These are phyloP conservation scores for Aspergillus proliferans DNA, from an alignment of 2,329 filamentous ascomycete species.

Conservation along the genomic window DNA sequence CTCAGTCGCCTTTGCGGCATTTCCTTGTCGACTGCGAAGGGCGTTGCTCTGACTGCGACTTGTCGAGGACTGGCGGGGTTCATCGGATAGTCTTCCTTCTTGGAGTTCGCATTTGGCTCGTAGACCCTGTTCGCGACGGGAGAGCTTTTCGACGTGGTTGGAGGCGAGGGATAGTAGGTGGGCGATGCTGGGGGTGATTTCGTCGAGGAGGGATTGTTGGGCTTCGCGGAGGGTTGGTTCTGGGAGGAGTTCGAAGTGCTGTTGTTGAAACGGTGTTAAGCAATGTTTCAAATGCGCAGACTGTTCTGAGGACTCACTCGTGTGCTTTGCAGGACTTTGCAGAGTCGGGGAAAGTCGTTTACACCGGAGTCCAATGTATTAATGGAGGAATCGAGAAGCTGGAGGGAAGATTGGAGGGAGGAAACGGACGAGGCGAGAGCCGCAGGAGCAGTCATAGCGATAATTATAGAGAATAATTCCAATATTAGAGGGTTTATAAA, in stretches of 20 bases:
- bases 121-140: slow-evolving; percentile 73
- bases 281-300: not conserved
- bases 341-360: slow-evolving; percentile 57
- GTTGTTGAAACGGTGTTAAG: slow-evolving; percentile 2
- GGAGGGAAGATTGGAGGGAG: slow-evolving; percentile 56
- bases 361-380: slow-evolving; percentile 57
- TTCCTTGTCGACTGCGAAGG: slow-evolving; percentile 17
- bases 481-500: no score
- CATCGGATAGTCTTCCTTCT: slow-evolving; percentile 58
- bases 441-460: slow-evolving; percentile 14
- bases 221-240: slow-evolving; percentile 75
- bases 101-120: slow-evolving; percentile 79
- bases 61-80: slow-evolving; percentile 23
- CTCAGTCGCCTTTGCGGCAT: slow-evolving; percentile 47
- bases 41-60: slow-evolving; percentile 12
- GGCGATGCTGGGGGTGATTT: slow-evolving; percentile 81
- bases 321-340: slow-evolving; percentile 58
- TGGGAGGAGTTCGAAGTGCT: slow-evolving; percentile 92
- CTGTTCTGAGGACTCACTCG: slow-evolving; percentile 39
- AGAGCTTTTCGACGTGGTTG: slow-evolving; percentile 73
- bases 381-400: slow-evolving; percentile 58
- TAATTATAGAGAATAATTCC: not conserved
- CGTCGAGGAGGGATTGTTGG: slow-evolving; percentile 75
- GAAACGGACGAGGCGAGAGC: slow-evolving; percentile 56
- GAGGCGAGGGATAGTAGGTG: slow-evolving; percentile 75